Evolutionary conservation across 768 basidiomycete species (phyloP).

Genomic region (Mycena kentingensis): DNA sequence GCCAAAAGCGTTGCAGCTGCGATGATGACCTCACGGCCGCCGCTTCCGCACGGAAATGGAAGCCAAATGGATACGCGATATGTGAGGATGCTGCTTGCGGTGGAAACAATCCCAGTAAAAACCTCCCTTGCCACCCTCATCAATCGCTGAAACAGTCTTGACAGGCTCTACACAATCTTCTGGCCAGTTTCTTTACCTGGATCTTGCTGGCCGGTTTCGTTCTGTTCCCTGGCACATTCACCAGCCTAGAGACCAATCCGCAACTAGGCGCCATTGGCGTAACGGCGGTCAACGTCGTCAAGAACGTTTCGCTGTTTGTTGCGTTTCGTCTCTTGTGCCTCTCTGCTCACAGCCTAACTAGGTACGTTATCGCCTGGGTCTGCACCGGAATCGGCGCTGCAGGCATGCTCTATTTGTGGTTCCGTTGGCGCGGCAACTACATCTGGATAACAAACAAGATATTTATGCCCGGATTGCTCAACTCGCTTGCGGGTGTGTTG

Average conservation of each 20-base stretch:
- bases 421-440: constrained; percentile 60
- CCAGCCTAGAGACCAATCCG: constrained; percentile 39
- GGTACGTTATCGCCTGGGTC: constrained; percentile 56
- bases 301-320: constrained; percentile 50
- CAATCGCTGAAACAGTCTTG: background rate
- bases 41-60: background rate
- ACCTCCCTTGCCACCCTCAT: background rate
- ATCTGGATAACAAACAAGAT: constrained; percentile 59
- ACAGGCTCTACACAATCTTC: constrained; percentile 42
- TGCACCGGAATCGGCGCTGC: constrained; percentile 53
- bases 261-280: constrained; percentile 32
- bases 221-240: constrained; percentile 64
- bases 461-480: constrained; percentile 61
- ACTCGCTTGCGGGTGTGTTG: constrained; percentile 57
- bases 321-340: background rate
- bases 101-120: constrained; percentile 54
- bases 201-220: constrained; percentile 64
- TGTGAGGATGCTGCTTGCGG: constrained; percentile 61
- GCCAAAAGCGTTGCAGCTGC: background rate
- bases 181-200: constrained; percentile 65
- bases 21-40: constrained; percentile 2
- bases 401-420: constrained; percentile 65
- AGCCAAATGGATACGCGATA: constrained; percentile 50
- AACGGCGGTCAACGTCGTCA: constrained; percentile 38
- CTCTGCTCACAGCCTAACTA: constrained; percentile 22